phyloP scores from a whole-genome alignment of 2,329 filamentous ascomycete species.

The Trichoderma semiorbis region DNA sequence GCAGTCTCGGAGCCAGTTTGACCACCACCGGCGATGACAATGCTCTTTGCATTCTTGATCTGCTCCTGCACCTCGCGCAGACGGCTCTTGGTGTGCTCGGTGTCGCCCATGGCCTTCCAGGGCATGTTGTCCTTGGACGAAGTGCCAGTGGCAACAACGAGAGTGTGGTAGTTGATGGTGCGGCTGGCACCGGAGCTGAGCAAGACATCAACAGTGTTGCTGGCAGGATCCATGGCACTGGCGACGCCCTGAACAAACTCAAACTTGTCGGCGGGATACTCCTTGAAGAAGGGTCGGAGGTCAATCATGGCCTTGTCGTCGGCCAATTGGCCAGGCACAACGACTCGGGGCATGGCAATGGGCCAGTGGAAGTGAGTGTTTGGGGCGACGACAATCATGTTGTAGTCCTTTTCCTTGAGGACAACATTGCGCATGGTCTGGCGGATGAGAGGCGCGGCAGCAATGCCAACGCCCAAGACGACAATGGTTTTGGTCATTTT shows the following conservation, averaged over 20 bases:
- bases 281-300: conserved; percentile 43
- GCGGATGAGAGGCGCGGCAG: conserved; percentile 47
- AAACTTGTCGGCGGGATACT: conserved; percentile 46
- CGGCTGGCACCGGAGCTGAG: conserved; percentile 33
- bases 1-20: conserved; percentile 49
- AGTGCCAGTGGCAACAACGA: conserved; percentile 55
- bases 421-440: conserved; percentile 46
- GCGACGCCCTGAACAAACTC: conserved; percentile 52
- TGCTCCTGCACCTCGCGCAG: conserved; percentile 36
- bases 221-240: conserved; percentile 38
- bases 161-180: conserved; percentile 46
- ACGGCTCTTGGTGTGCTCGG: conserved; percentile 39
- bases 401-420: conserved; percentile 39
- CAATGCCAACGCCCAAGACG: conserved; percentile 47
- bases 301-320: conserved; percentile 38
- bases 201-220: conserved; percentile 42
- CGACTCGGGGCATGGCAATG: conserved; percentile 45
- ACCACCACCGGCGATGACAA: conserved; percentile 52
- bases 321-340: conserved; percentile 44
- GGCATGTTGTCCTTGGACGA: conserved; percentile 42
- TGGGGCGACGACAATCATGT: conserved; percentile 45
- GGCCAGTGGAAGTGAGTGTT: conserved; percentile 49
- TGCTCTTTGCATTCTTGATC: conserved; percentile 42
- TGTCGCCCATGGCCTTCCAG: conserved; percentile 46
- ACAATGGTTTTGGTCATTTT: conserved; percentile 37